Base-by-base conservation (phyloP, 2,329 filamentous ascomycete species). In the Phaeosphaeria sp. region DNA sequence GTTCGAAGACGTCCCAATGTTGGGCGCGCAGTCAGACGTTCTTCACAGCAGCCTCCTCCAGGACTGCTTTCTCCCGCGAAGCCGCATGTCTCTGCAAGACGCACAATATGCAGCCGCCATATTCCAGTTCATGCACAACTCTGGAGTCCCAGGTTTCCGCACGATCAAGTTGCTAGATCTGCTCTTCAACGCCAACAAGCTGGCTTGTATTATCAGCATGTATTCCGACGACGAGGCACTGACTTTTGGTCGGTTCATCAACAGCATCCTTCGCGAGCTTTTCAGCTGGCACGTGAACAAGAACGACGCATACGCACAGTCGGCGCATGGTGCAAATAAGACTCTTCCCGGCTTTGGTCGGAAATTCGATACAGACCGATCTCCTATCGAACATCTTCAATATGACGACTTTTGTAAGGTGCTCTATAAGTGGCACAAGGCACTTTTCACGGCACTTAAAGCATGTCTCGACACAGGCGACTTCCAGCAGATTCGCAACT, bases 401-500 rank as follows among this genome's bases (percentile, higher is more conserved):
- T 95, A 92, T 74, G 91, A 93, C 63, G 88, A 92, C 53, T 99
- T 96, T 81, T 89, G 92, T 49, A 89, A 91, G 66, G 80, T 96
- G 51, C 82, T 97, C 30, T 95, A 91, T 81, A 91, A 91, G 67
- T 98, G 94, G 93, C 96, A 99, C 77, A 88, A 90, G 68, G 88
- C 91, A 62, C 80, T 99, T 44, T 91, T 90, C 67, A 86, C 82
- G 49, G 92, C 94, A 2, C 81, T 99, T 53, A 93, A 93, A 74
- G 85, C 86, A 39, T 97, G 94, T 74, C 83, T 99, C 47, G 87
- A 87, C 18, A 89, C 90, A 25, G 88, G 87, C 30, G 94, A 98
- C 77, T 99, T 95, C 86, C 97, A 97, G 90, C 93, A 97, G 76
- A 96, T 98, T 73, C 89, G 94, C 54, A 99, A 99, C 74, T 92